A percentile compares a stretch with the other conserved stretches of the same genome.
Conservation (phyloP, 176 grass and related monocot genomes). For the Zoysia japonica region DNA sequence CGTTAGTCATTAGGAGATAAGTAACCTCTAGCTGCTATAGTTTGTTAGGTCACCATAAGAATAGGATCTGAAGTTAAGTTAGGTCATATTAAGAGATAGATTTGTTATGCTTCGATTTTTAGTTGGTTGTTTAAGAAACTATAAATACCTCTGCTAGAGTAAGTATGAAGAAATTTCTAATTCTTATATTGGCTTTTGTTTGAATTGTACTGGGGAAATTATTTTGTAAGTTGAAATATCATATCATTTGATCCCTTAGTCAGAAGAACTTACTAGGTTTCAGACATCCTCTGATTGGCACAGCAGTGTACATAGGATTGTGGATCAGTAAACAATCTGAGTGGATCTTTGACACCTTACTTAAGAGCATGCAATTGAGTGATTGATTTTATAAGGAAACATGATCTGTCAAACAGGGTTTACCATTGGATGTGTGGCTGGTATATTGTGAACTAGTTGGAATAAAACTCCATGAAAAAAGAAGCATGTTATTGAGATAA, state of each 20-base stretch:
- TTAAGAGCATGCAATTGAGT: background rate
- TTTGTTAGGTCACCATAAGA: too few relatives aligned
- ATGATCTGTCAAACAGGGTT: slow-evolving; percentile 12
- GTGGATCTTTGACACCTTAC: slow-evolving; percentile 8
- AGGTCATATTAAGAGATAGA: too few relatives aligned
- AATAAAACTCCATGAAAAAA: background rate
- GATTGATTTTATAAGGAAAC: background rate
- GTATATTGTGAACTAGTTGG: background rate
- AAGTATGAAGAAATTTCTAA: background rate
- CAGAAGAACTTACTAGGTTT: background rate
- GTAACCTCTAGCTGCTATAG: too few relatives aligned
- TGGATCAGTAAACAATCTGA: background rate
- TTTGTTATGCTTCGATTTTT: too few relatives aligned
- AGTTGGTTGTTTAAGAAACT: too few relatives aligned
- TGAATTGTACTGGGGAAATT: background rate
- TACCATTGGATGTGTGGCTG: background rate
- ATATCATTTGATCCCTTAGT: background rate
- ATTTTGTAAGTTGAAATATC: background rate
- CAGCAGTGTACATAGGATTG: background rate
- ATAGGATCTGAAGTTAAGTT: too few relatives aligned
- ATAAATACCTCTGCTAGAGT: background rate
- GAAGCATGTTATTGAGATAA: background rate
- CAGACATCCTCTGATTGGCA: background rate
- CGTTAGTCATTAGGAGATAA: too few relatives aligned
- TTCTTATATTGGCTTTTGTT: background rate